A percentile compares a stretch with the other conserved stretches of the same genome.
phyloP scores from a whole-genome alignment of 164 flowering plant genomes.

The Berberis vulgaris region DNA sequence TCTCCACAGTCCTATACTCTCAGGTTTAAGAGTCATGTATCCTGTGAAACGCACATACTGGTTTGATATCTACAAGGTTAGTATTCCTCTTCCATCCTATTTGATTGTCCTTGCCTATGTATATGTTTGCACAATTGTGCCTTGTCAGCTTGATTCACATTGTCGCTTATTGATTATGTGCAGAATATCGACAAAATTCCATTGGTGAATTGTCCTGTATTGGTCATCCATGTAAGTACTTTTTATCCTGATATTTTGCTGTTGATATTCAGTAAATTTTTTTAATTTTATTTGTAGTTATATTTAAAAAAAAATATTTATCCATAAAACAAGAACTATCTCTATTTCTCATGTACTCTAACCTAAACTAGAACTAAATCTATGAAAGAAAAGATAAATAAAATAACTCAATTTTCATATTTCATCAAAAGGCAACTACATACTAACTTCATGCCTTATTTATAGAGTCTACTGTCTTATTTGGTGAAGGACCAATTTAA shows the following conservation, averaged over 20 bases:
- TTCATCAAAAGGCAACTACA: too few species aligned
- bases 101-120: not conserved
- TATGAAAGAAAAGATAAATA: too few species aligned
- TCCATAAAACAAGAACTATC: too few species aligned
- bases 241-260: not conserved
- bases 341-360: too few species aligned
- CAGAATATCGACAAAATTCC: conserved; percentile 95
- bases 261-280: not conserved
- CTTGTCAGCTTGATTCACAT: conserved; percentile 3
- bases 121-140: not conserved
- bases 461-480: too few species aligned
- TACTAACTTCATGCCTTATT: too few species aligned
- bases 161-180: conserved; percentile 19
- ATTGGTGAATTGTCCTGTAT: conserved; percentile 65
- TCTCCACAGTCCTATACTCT: conserved; percentile 88
- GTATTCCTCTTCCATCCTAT: not conserved
- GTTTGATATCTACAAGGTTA: conserved; percentile 95
- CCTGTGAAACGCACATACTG: conserved; percentile 88
- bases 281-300: too few species aligned
- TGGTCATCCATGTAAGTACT: conserved; percentile 79
- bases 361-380: too few species aligned
- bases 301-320: too few species aligned
- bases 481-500: too few species aligned
- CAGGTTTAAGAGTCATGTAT: conserved; percentile 93
- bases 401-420: too few species aligned